Percentiles rank a stretch among this genome's conserved stretches.
phyloP scores from a whole-genome alignment of 2,329 filamentous ascomycete genomes.

The Trichophyton equinum region DNA sequence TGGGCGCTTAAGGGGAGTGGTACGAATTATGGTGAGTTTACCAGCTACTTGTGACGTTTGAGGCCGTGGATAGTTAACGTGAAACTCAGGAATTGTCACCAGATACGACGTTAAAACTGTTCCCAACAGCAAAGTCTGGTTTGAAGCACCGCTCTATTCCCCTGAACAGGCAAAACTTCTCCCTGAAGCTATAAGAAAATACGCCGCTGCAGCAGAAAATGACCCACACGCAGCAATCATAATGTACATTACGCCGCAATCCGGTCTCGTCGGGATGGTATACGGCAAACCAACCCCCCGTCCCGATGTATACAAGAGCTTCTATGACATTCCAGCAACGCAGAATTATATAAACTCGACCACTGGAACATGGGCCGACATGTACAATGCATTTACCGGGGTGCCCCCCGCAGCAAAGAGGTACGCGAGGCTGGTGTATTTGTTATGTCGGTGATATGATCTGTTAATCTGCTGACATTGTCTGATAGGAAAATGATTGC shows the following conservation, averaged over 20 bases:
- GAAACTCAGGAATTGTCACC: not conserved
- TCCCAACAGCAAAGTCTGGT: not conserved
- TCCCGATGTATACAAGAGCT: not conserved
- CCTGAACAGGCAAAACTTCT: not conserved
- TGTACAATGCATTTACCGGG: too few relatives aligned
- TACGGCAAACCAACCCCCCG: not conserved
- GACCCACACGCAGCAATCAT: not conserved
- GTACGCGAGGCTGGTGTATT: too few relatives aligned
- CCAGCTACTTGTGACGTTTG: not conserved
- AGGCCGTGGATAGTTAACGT: not conserved
- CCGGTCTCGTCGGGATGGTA: not conserved
- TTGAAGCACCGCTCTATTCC: not conserved
- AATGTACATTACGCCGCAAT: not conserved
- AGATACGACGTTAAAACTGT: not conserved
- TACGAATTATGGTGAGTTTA: constrained; percentile 31
- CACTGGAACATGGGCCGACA: too few relatives aligned
- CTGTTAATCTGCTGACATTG: too few relatives aligned
- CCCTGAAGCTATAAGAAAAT: not conserved
- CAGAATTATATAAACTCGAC: too few relatives aligned
- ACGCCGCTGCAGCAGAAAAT: not conserved
- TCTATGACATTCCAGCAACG: too few relatives aligned
- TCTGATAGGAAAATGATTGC: too few relatives aligned
- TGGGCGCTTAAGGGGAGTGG: constrained; percentile 33
- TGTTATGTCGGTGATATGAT: too few relatives aligned
- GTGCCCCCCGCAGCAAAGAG: too few relatives aligned